phyloP scores from a whole-genome alignment of 306 rosid genomes.

The Rosa lucieae region DNA sequence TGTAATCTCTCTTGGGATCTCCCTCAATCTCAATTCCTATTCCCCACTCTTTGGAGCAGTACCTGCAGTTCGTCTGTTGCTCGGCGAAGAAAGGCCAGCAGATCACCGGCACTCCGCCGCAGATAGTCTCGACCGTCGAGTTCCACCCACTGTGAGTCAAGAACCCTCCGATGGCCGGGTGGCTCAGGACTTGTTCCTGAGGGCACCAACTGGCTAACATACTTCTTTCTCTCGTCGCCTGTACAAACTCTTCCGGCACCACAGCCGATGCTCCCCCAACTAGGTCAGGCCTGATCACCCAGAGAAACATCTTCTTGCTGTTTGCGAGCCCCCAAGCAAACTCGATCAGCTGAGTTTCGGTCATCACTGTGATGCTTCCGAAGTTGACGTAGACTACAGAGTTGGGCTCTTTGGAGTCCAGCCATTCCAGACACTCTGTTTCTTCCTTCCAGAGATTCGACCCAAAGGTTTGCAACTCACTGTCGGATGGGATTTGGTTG shows the following conservation, averaged over 20 bases:
- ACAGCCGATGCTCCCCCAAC: conserved; percentile 10
- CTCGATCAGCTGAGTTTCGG: conserved; percentile 10
- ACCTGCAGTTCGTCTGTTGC: conserved; percentile 12
- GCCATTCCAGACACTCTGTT: conserved; percentile 55
- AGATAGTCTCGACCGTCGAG: not conserved
- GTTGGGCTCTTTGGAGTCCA: conserved; percentile 17
- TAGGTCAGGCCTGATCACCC: conserved; percentile 19
- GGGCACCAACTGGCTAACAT: conserved; percentile 9
- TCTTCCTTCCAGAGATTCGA: conserved; percentile 80
- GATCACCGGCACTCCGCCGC: conserved; percentile 16
- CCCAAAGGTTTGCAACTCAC: conserved; percentile 23
- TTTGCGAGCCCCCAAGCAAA: conserved; percentile 16
- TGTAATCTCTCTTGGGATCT: conserved; percentile 3
- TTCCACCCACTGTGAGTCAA: conserved; percentile 20
- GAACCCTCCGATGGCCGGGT: conserved; percentile 15
- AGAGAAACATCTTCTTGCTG: not conserved
- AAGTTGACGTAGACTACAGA: conserved; percentile 14
- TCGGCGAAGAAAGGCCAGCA: conserved; percentile 15
- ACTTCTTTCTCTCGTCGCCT: conserved; percentile 7
- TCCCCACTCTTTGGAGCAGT: not conserved
- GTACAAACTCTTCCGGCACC: conserved; percentile 8
- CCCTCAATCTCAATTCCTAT: conserved; percentile 9
- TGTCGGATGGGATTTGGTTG: conserved; percentile 17
- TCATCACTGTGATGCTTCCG: conserved; percentile 12
- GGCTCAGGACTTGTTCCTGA: conserved; percentile 14